Evolutionary conservation across 2,329 filamentous ascomycete genomes (phyloP).

Genomic region (Fusarium foetens): DNA sequence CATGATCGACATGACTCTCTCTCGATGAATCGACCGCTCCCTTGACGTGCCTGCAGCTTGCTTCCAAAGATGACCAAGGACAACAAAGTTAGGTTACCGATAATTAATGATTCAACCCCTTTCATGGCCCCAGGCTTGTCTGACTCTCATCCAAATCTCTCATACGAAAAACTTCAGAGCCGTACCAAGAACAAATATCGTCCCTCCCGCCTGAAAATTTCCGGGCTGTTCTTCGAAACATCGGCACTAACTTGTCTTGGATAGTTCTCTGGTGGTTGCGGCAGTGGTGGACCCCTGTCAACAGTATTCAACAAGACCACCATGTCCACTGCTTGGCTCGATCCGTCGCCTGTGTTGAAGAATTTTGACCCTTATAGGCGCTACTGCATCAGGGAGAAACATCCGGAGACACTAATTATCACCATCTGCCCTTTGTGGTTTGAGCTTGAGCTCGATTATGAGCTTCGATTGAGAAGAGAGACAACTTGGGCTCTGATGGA

Average conservation of each 20-base stretch:
- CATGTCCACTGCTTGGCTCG: constrained; percentile 27
- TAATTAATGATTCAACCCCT: neutral
- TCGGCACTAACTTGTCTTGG: constrained; percentile 3
- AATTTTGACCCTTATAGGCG: constrained; percentile 8
- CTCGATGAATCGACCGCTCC: neutral
- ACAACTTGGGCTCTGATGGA: neutral
- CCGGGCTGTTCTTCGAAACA: neutral
- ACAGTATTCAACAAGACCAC: neutral
- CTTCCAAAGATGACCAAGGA: neutral
- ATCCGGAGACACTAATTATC: neutral
- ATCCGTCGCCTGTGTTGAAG: constrained; percentile 31
- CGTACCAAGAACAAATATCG: neutral
- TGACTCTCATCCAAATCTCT: neutral
- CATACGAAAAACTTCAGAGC: neutral
- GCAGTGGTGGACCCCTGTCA: constrained; percentile 22
- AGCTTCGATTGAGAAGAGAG: constrained; percentile 1
- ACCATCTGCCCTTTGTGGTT: neutral
- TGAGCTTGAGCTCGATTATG: neutral
- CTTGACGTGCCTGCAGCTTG: neutral
- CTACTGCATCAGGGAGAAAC: constrained; percentile 21
- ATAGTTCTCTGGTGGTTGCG: constrained; percentile 22
- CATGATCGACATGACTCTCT: constrained; percentile 14
- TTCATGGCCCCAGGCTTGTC: neutral
- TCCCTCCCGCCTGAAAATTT: neutral
- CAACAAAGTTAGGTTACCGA: neutral